phyloP scores from a whole-genome alignment of 345 rosid species.

The Pugionium cornutum region DNA sequence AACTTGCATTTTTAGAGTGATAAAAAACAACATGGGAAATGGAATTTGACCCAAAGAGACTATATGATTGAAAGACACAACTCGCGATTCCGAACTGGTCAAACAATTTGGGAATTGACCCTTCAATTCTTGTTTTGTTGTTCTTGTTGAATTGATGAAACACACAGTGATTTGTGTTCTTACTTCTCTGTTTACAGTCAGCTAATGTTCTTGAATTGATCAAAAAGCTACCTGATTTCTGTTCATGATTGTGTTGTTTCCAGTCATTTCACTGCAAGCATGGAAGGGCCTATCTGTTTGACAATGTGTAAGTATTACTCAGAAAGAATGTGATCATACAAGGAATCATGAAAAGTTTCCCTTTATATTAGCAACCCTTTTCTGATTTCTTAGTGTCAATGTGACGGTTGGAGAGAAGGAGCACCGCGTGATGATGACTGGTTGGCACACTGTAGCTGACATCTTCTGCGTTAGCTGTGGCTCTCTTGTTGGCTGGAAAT shows the following conservation, averaged over 20 bases:
- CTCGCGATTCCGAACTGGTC: background rate
- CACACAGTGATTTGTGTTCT: constrained; percentile 1
- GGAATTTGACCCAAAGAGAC: background rate
- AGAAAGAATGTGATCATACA: background rate
- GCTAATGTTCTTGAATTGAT: constrained; percentile 8
- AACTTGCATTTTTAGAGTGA: constrained; percentile 6
- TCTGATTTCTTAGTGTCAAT: constrained; percentile 51
- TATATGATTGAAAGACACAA: constrained; percentile 14
- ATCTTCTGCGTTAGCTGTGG: constrained; percentile 80
- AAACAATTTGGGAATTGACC: background rate
- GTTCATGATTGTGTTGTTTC: constrained; percentile 37
- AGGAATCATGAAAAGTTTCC: background rate
- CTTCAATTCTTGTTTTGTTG: background rate
- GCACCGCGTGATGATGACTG: constrained; percentile 73
- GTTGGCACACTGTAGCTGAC: constrained; percentile 78
- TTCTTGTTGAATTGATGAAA: background rate
- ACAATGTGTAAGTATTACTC: constrained; percentile 60
- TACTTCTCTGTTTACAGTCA: background rate
- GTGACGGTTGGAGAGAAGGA: constrained; percentile 61
- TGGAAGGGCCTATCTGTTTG: constrained; percentile 81
- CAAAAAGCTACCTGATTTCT: constrained; percentile 20
- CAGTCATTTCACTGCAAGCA: constrained; percentile 74
- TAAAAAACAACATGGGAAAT: background rate
- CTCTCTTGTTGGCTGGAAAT: constrained; percentile 85
- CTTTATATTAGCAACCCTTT: constrained; percentile 9